A percentile compares a stretch with the other conserved stretches of the same genome.
phyloP scores from a whole-genome alignment of 768 basidiomycete species.

The Hortiboletus flavorubellus region DNA sequence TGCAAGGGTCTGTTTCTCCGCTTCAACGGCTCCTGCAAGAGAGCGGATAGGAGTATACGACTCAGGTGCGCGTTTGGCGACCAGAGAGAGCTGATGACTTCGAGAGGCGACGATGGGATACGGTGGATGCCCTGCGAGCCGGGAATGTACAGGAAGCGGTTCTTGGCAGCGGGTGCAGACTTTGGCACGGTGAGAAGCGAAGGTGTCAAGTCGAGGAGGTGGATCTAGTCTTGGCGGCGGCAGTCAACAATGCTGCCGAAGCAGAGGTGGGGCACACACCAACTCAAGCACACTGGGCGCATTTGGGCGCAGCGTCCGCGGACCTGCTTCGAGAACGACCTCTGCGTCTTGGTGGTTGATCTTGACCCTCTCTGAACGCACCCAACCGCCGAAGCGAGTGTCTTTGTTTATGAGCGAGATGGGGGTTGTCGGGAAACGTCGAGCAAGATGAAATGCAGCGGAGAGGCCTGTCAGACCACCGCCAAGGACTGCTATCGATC shows the following conservation, averaged over 20 bases:
- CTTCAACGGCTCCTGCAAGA: slow-evolving; percentile 59
- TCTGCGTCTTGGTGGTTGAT: slow-evolving; percentile 25
- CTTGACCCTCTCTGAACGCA: slow-evolving; percentile 54
- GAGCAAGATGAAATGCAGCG: slow-evolving; percentile 72
- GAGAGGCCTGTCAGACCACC: slow-evolving; percentile 82
- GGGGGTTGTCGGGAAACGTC: slow-evolving; percentile 53
- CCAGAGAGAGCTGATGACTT: slow-evolving; percentile 36
- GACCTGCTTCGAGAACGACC: slow-evolving; percentile 80
- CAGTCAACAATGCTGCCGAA: slow-evolving; percentile 8
- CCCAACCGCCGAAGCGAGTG: slow-evolving; percentile 80
- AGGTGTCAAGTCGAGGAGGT: slow-evolving; percentile 62
- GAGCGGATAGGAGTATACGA: slow-evolving; percentile 47
- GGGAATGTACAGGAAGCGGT: slow-evolving; percentile 68
- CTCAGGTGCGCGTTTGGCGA: slow-evolving; percentile 34
- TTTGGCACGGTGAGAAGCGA: slow-evolving; percentile 65
- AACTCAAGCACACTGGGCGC: slow-evolving; percentile 72
- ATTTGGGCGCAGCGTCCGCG: slow-evolving; percentile 80
- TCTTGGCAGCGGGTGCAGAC: slow-evolving; percentile 67
- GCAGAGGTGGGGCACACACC: slow-evolving; percentile 41
- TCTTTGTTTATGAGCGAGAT: slow-evolving; percentile 72
- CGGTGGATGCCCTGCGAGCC: slow-evolving; percentile 48
- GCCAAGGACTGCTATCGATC: slow-evolving; percentile 65
- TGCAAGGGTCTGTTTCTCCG: slow-evolving; percentile 38
- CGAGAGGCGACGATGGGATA: slow-evolving; percentile 42
- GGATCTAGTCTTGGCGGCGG: slow-evolving; percentile 51